Evolutionary conservation across 306 rosid genomes (phyloP).

Genomic region (Castanopsis chinensis): DNA sequence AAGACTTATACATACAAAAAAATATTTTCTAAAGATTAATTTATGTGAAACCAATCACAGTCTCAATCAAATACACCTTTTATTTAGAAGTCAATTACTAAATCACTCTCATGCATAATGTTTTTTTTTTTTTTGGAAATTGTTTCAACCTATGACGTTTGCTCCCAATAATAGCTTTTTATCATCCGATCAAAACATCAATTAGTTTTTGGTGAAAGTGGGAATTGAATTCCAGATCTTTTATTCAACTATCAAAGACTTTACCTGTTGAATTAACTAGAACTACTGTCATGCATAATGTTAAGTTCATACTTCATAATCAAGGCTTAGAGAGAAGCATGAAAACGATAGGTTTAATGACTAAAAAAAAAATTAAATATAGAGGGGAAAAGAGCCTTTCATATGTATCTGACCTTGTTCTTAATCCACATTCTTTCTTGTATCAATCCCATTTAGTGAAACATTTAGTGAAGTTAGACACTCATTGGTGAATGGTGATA

Average conservation of each 20-base stretch:
- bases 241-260: too few species aligned
- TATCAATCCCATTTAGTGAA: neutral
- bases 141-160: too few species aligned
- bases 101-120: neutral
- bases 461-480: neutral
- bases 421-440: neutral
- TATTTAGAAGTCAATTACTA: neutral
- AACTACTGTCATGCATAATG: neutral
- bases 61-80: too few species aligned
- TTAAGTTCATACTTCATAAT: constrained; percentile 2
- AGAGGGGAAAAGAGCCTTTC: neutral
- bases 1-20: too few species aligned
- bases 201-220: too few species aligned
- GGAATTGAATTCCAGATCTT: too few species aligned
- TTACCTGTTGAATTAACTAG: too few species aligned
- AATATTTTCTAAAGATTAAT: too few species aligned
- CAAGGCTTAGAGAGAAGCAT: constrained; percentile 12
- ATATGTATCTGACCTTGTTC: neutral
- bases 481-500: neutral
- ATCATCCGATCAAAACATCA: too few species aligned
- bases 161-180: too few species aligned
- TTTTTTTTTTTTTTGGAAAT: neutral
- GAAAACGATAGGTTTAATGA: constrained; percentile 6
- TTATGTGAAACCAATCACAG: too few species aligned
- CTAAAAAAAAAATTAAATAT: neutral